Evolutionary conservation across 2,329 filamentous ascomycete species (phyloP), one percentile per base, ranked within the genome.

Genomic region (Colletotrichum paranaense): DNA sequence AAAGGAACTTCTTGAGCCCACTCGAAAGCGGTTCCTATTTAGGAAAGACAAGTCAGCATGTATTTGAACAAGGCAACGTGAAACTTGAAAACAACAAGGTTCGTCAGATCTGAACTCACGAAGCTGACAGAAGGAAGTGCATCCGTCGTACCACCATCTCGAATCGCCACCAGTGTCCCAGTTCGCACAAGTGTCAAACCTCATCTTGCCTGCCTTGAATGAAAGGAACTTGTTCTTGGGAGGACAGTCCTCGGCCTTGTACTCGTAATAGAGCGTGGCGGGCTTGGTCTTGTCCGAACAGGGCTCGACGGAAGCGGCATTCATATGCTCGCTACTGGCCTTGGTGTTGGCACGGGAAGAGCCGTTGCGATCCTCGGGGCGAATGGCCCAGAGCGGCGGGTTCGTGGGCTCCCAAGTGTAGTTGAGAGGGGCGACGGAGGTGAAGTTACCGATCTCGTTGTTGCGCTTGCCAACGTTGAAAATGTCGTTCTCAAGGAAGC

Each of bases 1-100:
- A 83, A 72, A 79, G 82, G 82, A 80, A 82, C 49, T 30, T 84
- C 32, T 38, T 82, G 46, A 77, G 68, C 74, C 66, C 68, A 77
- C 12, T 74, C 67, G 24, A 76, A 84, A 1, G 80, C 79, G 24
- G 68, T 72, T 16, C 30, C 68, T 71, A 2, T 16, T 9, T 12
- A 19, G 1, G 7, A 14, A 8, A 28, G 30, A 16, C 7, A 22
- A 24, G 16, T 24, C 24, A 52, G 32, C 42, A 28, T 22, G 3
- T 26, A 6, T 2, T 49, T 3, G 14, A 22, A 14, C 1, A n/a
- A 28, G 8, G 1, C 30, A 38, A 38, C 11, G 14, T 42, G 6
- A 26, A 19, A 32, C n/a, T 19, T 24, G 6, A 16, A 24, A 16
- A 16, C 46, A 5, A 14, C 22, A 19, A n/a, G 9, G 24, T 12